These are phyloP conservation scores for Huntiella decipiens DNA, from an alignment of 2,329 filamentous ascomycete species.

Conservation along the genomic window DNA sequence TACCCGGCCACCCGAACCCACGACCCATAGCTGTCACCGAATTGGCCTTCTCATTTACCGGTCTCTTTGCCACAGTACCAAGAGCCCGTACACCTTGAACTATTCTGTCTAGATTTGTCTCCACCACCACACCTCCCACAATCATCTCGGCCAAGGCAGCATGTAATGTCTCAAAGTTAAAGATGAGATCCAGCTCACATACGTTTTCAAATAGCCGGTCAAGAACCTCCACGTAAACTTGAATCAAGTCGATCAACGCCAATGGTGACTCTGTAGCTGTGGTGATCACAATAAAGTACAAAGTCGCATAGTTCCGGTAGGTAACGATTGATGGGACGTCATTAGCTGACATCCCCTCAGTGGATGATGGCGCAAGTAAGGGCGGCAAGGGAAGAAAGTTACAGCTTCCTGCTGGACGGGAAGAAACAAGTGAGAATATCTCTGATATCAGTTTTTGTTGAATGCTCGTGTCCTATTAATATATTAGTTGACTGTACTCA, in stretches of 20 bases:
- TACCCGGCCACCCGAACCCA: conserved; percentile 35
- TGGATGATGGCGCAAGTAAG: conserved; percentile 41
- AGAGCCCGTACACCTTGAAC: conserved; percentile 66
- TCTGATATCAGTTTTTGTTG: conserved; percentile 93
- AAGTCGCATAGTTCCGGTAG: conserved; percentile 92
- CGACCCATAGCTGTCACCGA: conserved; percentile 35
- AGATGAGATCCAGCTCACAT: conserved; percentile 94
- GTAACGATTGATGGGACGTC: conserved; percentile 91
- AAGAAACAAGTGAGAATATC: conserved; percentile 89
- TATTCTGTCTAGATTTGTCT: conserved; percentile 77
- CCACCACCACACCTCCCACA: conserved; percentile 81
- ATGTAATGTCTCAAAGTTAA: conserved; percentile 96
- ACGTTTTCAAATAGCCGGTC: conserved; percentile 96
- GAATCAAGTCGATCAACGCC: conserved; percentile 86
- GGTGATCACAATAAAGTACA: conserved; percentile 96
- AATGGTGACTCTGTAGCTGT: conserved; percentile 92
- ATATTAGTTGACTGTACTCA: background rate
- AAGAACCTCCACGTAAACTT: conserved; percentile 92
- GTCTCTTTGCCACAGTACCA: conserved; percentile 58
- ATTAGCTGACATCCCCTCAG: conserved; percentile 48
- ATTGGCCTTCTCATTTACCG: conserved; percentile 51
- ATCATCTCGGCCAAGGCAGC: conserved; percentile 85
- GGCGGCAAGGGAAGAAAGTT: conserved; percentile 80
- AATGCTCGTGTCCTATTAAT: conserved; percentile 74
- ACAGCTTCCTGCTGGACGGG: conserved; percentile 78